Evolutionary conservation across 306 rosid genomes (phyloP).

Genomic region (Alnus rubra): DNA sequence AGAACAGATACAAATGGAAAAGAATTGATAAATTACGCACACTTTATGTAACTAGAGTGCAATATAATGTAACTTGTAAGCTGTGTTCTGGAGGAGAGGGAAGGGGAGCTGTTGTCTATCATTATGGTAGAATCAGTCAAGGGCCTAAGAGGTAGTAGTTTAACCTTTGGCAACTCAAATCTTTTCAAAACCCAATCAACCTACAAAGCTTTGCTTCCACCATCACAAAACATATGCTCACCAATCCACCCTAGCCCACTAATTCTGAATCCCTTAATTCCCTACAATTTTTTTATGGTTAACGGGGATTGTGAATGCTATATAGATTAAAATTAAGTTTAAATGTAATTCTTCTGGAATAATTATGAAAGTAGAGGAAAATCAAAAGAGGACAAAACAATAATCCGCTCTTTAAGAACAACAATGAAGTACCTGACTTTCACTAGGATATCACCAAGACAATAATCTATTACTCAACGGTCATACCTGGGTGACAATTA

Average conservation of each 20-base stretch:
- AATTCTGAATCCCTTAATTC: neutral
- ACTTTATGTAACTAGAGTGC: no score
- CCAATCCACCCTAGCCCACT: neutral
- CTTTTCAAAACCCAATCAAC: neutral
- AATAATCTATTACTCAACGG: slow-evolving; percentile 4
- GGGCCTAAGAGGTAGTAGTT: no score
- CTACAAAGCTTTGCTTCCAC: neutral
- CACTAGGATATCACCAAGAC: neutral
- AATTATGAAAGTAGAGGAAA: neutral
- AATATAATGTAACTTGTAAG: no score
- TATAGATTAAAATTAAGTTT: neutral
- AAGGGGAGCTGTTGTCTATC: no score
- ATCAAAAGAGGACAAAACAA: slow-evolving; percentile 3
- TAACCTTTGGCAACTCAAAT: neutral
- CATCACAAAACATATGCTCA: neutral
- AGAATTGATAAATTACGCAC: no score
- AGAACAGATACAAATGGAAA: no score
- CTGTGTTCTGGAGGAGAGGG: no score
- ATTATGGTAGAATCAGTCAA: no score
- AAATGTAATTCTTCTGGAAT: neutral
- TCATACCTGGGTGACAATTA: slow-evolving; percentile 92
- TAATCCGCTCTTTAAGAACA: slow-evolving; percentile 8
- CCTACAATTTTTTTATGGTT: neutral
- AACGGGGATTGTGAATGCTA: neutral
- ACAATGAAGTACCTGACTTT: neutral